These are phyloP conservation scores for Grosmannia huntii DNA, from an alignment of 2,329 filamentous ascomycete species.

Conservation along the genomic window DNA sequence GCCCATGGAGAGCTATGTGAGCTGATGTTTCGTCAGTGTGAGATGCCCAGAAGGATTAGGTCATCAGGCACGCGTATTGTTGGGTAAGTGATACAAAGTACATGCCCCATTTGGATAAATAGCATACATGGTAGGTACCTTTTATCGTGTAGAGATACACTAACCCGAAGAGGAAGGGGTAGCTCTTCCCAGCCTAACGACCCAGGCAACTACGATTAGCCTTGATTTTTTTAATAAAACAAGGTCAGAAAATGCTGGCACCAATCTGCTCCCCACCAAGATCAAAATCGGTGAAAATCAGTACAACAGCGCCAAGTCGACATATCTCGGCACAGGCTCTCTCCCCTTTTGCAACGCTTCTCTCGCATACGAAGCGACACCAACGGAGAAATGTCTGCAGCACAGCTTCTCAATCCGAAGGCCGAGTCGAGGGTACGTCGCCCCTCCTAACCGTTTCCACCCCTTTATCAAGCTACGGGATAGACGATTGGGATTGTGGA, in stretches of 20 bases:
- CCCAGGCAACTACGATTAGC: not conserved
- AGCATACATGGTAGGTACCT: not conserved
- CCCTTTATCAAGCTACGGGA: not conserved
- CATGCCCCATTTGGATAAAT: not conserved
- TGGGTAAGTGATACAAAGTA: not conserved
- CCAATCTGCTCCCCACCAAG: constrained; percentile 6
- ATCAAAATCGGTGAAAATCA: constrained; percentile 9
- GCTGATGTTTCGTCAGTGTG: not conserved
- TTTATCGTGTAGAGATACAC: not conserved
- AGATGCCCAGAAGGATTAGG: not conserved
- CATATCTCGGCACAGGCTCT: not conserved
- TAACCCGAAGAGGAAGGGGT: not conserved
- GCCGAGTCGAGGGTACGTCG: constrained; percentile 81
- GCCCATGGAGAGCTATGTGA: not conserved
- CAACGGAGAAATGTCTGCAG: constrained; percentile 67
- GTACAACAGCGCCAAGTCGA: not conserved
- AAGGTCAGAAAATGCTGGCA: constrained; percentile 1
- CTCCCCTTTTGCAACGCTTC: not conserved
- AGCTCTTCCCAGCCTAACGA: not conserved
- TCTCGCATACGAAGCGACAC: not conserved
- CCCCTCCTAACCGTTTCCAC: constrained; percentile 8
- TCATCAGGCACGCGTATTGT: not conserved
- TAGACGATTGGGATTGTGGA: not conserved
- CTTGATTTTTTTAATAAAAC: constrained; percentile 1
- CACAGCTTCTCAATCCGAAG: constrained; percentile 96